phyloP scores from a whole-genome alignment of 352 stramenopile species.

The Phytopythium montanum region DNA sequence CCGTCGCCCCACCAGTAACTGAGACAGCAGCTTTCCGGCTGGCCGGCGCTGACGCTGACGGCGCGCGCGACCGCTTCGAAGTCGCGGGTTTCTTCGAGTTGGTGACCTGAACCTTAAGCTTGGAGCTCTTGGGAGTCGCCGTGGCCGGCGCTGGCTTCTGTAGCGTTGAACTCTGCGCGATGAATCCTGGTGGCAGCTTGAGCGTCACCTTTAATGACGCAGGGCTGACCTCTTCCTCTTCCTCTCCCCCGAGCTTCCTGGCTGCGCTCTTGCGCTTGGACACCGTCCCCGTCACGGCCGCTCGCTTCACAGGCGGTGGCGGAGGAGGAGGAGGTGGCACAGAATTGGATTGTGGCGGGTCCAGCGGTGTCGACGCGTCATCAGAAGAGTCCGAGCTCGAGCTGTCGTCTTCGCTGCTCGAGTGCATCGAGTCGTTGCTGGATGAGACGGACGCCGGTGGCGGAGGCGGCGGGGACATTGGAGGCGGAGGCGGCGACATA shows the following conservation, averaged over 20 bases:
- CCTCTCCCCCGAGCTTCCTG: conserved; percentile 15
- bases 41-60: conserved; percentile 10
- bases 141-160: conserved; percentile 2
- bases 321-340: conserved; percentile 20
- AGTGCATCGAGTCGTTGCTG: conserved; percentile 40
- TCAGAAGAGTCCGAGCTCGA: conserved; percentile 53
- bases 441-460: conserved; percentile 23
- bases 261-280: conserved; percentile 18
- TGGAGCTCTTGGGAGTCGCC: conserved; percentile 15
- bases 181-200: conserved; percentile 55
- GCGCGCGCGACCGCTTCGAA: conserved; percentile 30
- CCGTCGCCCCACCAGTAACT: background rate
- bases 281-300: conserved; percentile 11
- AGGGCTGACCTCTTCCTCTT: conserved; percentile 19
- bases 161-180: conserved; percentile 18
- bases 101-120: conserved; percentile 40
- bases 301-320: conserved; percentile 11
- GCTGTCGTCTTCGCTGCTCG: conserved; percentile 33
- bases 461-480: conserved; percentile 29
- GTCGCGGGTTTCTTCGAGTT: conserved; percentile 25
- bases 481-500: conserved; percentile 19
- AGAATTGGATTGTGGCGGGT: conserved; percentile 15
- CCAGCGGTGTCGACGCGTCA: conserved; percentile 26
- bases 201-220: conserved; percentile 54
- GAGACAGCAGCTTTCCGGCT: conserved; percentile 12